phyloP scores from a whole-genome alignment of 1,284 basidiomycete genomes.

The Bjerkandera adusta region DNA sequence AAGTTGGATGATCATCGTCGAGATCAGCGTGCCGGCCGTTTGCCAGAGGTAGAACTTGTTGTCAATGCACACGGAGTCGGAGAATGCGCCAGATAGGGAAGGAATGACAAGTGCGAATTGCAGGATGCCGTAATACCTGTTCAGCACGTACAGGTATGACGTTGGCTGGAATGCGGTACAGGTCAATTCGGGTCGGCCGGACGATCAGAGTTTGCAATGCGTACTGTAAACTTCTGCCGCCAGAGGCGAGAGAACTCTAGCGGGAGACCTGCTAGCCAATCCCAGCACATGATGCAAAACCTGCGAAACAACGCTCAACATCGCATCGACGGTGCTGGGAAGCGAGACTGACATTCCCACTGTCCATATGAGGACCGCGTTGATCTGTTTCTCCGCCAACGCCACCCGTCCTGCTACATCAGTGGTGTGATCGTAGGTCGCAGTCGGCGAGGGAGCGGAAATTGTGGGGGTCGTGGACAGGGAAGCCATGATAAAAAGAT shows the following conservation, averaged over 20 bases:
- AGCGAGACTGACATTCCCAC: not conserved
- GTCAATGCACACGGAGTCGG: not conserved
- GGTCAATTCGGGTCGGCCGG: not conserved
- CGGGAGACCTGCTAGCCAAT: constrained; percentile 1
- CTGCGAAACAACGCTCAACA: not conserved
- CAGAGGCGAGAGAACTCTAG: not conserved
- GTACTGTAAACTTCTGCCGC: constrained; percentile 1
- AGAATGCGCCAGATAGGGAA: not conserved
- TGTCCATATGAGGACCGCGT: constrained; percentile 4
- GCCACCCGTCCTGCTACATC: no score
- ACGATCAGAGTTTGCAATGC: not conserved
- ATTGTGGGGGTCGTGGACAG: no score
- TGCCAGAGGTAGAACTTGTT: constrained; percentile 1
- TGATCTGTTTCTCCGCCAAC: not conserved
- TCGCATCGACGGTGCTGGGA: not conserved
- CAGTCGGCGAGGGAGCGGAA: no score
- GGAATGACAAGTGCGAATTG: constrained; percentile 1
- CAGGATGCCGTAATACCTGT: not conserved
- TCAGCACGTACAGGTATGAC: not conserved
- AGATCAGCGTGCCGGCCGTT: not conserved
- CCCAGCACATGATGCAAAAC: constrained; percentile 3
- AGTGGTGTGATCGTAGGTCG: no score
- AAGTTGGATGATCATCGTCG: not conserved
- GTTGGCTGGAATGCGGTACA: not conserved
- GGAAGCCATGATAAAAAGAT: no score